Evolutionary conservation across 2,329 filamentous ascomycete genomes (phyloP).

Genomic region (Parascedosporium putredinis): DNA sequence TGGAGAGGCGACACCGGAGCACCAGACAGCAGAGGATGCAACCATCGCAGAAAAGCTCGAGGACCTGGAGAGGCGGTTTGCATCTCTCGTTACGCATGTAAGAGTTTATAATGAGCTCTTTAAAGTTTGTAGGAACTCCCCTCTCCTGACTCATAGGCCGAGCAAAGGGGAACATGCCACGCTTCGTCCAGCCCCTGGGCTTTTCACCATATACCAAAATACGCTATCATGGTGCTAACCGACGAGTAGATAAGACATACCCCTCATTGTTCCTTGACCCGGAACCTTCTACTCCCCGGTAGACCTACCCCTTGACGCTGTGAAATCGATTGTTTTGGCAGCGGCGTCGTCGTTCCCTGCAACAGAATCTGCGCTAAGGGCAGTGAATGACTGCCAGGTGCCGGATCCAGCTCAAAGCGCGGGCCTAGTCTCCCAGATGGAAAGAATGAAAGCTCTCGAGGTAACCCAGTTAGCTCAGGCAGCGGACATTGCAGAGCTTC

Average conservation of each 20-base stretch:
- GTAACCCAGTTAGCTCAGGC: conserved; percentile 51
- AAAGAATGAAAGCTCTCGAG: conserved; percentile 52
- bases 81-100: conserved; percentile 35
- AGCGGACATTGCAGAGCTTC: conserved; percentile 52
- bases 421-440: conserved; percentile 44
- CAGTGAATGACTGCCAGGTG: conserved; percentile 44
- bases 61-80: conserved; percentile 44
- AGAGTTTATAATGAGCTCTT: conserved; percentile 50
- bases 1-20: conserved; percentile 32
- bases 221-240: neutral
- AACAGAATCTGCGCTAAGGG: conserved; percentile 46
- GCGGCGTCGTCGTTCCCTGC: conserved; percentile 45
- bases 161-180: neutral
- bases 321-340: conserved; percentile 44
- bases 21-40: conserved; percentile 29
- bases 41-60: conserved; percentile 34
- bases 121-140: conserved; percentile 45
- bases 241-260: conserved; percentile 35
- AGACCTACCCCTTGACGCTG: conserved; percentile 38
- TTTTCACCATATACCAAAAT: neutral
- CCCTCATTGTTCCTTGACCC: conserved; percentile 45
- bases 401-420: conserved; percentile 45
- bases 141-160: neutral
- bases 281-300: conserved; percentile 33
- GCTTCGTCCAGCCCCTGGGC: neutral